Evolutionary conservation across 495 filamentous ascomycete species (phyloP), one percentile per base, ranked within the genome.

Genomic region (Terfezia claveryi): DNA sequence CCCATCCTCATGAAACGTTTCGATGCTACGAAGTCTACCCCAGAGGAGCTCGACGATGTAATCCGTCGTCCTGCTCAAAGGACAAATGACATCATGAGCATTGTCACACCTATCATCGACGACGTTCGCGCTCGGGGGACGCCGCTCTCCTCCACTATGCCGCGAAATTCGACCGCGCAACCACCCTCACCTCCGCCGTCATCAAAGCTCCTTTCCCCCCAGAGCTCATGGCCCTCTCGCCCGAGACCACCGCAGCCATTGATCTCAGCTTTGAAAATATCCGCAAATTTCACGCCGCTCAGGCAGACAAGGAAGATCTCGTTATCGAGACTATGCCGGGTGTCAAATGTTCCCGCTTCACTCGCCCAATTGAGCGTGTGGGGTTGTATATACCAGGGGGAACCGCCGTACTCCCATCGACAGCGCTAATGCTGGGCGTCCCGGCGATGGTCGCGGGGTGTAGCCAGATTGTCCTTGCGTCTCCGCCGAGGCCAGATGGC

Each of bases 391-490:
- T 98, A 9, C 91, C 91, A 9, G 91, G 91, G 55, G 91, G 91
- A 52, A 98, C 91, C 0, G 91, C 91, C 1, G 91, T 98, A 11
- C 76, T 98, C 12, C 91, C 91, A 4, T 93, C 86, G 51, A 94
- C 91, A 12, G 91, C 91, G 2, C 79, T 98, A 62, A 98, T 98
- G 91, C 76, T 98, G 27, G 91, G 91, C 64, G 91, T 96, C 7
- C 91, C 91, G 16, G 91, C 91, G 37, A 88, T 91, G 79, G 91
- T 95, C 4, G 91, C 91, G 11, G 92, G 91, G n/a, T 98, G 91
- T 74, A 79, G 87, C 67, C 87, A 80, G 68, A 96, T 98, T 50
- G 81, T 98, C 20, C 67, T 98, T 36, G 91, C 92, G 10, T 88
- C 89, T 0, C 91, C 91, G 8, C 92, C 91, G 8, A 81, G 91